A percentile compares a stretch with the other conserved stretches of the same genome.
Evolutionary conservation across 805 yeast species (phyloP).

Genomic region (baker's yeast (Saccharomyces cerevisiae)): DNA sequence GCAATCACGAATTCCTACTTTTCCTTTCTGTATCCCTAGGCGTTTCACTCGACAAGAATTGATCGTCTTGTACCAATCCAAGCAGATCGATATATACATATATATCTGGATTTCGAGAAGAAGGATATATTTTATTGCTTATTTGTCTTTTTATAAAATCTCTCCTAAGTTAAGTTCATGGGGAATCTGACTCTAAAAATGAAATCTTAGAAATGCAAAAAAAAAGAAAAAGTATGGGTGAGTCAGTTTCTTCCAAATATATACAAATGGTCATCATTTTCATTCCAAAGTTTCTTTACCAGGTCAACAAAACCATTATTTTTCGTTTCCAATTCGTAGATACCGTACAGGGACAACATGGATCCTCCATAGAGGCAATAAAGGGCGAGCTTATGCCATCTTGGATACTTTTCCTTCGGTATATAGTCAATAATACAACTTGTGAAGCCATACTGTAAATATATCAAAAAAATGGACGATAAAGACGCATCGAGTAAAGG

Average conservation of each 20-base stretch:
- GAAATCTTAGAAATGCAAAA: background rate
- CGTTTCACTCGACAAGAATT: no score
- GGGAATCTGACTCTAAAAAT: background rate
- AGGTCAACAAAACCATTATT: slow-evolving; percentile 56
- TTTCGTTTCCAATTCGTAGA: slow-evolving; percentile 58
- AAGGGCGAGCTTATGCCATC: slow-evolving; percentile 54
- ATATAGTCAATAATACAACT: slow-evolving; percentile 74
- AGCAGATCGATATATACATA: background rate
- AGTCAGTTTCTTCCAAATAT: slow-evolving; percentile 18
- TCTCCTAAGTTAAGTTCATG: background rate
- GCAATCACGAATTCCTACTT: no score
- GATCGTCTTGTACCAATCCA: background rate
- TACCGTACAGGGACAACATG: slow-evolving; percentile 58
- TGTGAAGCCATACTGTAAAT: slow-evolving; percentile 64
- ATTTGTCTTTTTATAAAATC: background rate
- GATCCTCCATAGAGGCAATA: slow-evolving; percentile 56
- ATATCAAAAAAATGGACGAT: slow-evolving; percentile 49
- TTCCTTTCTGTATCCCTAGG: no score
- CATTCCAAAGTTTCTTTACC: slow-evolving; percentile 33
- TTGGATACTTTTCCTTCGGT: slow-evolving; percentile 65
- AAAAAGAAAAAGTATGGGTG: background rate
- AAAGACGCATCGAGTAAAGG: slow-evolving; percentile 51
- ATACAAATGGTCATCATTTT: slow-evolving; percentile 23
- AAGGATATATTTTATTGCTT: background rate
- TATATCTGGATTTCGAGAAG: no score